Conservation (phyloP, 805 yeast species). For the Metschnikowia drakensbergensis region DNA sequence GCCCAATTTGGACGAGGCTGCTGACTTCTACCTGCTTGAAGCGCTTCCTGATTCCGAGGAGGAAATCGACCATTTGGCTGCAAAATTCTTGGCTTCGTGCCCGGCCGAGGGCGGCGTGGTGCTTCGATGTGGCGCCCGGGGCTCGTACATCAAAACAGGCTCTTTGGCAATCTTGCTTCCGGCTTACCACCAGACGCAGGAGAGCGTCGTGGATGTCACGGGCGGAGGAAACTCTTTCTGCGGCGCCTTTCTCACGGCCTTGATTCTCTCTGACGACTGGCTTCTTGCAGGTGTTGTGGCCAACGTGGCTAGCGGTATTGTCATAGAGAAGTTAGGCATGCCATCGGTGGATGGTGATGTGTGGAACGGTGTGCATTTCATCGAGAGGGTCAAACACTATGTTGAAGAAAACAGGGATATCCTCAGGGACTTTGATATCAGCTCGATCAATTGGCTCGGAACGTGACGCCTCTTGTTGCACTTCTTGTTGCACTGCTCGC, state of each 20-base stretch:
- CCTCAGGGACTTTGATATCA: slow-evolving; percentile 5
- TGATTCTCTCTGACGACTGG: slow-evolving; percentile 48
- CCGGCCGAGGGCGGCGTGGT: slow-evolving; percentile 48
- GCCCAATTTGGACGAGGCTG: slow-evolving; percentile 85
- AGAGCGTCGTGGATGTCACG: slow-evolving; percentile 38
- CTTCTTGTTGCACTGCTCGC: too few relatives aligned
- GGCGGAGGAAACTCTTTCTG: slow-evolving; percentile 46
- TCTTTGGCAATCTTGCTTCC: slow-evolving; percentile 50
- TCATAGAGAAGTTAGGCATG: slow-evolving; percentile 78
- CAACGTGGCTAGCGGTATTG: slow-evolving; percentile 71
- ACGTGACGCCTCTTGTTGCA: neutral
- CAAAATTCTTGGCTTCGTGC: slow-evolving; percentile 28
- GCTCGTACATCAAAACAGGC: slow-evolving; percentile 50
- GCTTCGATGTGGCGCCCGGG: slow-evolving; percentile 72
- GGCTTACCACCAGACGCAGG: slow-evolving; percentile 59
- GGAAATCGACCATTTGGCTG: slow-evolving; percentile 32
- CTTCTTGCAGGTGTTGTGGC: slow-evolving; percentile 60
- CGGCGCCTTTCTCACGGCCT: slow-evolving; percentile 51
- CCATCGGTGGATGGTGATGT: slow-evolving; percentile 43
- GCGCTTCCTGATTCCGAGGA: slow-evolving; percentile 38
- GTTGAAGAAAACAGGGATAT: slow-evolving; percentile 14
- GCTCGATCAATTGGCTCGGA: neutral
- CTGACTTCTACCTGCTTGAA: slow-evolving; percentile 50
- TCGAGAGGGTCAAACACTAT: slow-evolving; percentile 45
- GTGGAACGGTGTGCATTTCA: slow-evolving; percentile 60